Percentiles rank a stretch among this genome's conserved stretches.
Conservation (phyloP, 495 filamentous ascomycete species). For the Xylaria acuta region DNA sequence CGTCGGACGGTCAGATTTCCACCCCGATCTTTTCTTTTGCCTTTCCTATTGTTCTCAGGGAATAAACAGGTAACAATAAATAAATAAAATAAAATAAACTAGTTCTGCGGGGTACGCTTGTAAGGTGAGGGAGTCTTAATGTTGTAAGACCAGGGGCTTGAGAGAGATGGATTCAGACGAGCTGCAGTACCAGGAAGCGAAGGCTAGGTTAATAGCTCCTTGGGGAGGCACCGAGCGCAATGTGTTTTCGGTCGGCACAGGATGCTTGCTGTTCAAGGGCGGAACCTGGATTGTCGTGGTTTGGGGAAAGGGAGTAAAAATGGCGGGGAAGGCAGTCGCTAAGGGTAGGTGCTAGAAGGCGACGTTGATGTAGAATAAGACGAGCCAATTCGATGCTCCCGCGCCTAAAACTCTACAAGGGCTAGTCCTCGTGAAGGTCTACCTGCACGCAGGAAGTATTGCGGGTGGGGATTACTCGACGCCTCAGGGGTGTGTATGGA, state of each 20-base stretch:
- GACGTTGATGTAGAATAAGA: constrained; percentile 9
- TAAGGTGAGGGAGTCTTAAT: constrained; percentile 49
- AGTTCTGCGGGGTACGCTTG: constrained; percentile 53
- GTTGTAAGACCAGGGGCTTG: constrained; percentile 48
- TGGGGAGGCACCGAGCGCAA: constrained; percentile 15
- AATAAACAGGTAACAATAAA: neutral
- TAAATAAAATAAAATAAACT: constrained; percentile 31
- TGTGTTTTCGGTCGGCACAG: neutral
- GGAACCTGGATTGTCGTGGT: neutral
- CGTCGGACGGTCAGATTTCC: constrained; percentile 44
- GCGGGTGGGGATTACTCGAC: constrained; percentile 35
- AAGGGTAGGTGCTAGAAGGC: neutral
- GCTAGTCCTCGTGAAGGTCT: constrained; percentile 1
- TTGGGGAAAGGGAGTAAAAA: neutral
- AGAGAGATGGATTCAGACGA: constrained; percentile 41
- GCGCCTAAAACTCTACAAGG: constrained; percentile 11
- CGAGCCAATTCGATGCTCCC: neutral
- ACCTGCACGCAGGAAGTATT: constrained; percentile 22
- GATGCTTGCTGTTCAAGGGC: neutral
- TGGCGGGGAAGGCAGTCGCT: neutral
- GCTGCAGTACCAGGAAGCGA: constrained; percentile 45
- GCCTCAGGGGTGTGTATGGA: constrained; percentile 45
- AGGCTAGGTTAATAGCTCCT: constrained; percentile 42
- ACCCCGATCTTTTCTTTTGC: neutral
- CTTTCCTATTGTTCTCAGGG: neutral